These are phyloP conservation scores for Triticum monococcum DNA, from an alignment of 176 grass and related monocot genomes.

Conservation along the genomic window DNA sequence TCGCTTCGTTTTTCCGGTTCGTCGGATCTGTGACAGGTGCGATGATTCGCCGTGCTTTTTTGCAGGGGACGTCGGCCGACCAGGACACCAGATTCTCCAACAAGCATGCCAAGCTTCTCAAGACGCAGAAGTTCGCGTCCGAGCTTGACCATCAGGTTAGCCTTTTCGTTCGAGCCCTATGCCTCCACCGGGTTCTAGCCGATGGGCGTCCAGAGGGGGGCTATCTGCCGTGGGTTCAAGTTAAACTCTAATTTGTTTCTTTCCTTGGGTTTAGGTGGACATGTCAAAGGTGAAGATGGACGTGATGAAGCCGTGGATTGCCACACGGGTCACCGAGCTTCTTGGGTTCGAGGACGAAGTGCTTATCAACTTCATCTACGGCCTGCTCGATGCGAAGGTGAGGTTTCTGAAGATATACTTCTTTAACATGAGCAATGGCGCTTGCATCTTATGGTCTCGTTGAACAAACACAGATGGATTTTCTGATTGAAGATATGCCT, in stretches of 20 bases:
- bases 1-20: background rate
- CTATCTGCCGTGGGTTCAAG: background rate
- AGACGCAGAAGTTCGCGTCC: conserved; percentile 80
- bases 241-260: background rate
- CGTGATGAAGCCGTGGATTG: conserved; percentile 98
- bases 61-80: conserved; percentile 91
- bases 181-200: background rate
- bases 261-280: conserved; percentile 54
- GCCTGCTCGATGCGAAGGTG: conserved; percentile 81
- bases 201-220: background rate
- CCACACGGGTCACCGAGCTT: conserved; percentile 77
- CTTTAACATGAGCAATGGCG: background rate
- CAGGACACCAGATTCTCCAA: conserved; percentile 99
- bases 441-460: background rate
- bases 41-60: conserved; percentile 17
- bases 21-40: conserved; percentile 32
- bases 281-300: conserved; percentile 96
- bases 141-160: conserved; percentile 88
- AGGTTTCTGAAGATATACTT: background rate
- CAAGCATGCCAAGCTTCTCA: conserved; percentile 97
- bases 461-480: background rate
- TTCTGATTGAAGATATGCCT: background rate
- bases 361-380: conserved; percentile 95
- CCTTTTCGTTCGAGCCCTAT: background rate
- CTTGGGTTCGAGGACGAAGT: conserved; percentile 99